Conservation (phyloP, 129 eudicot species). For the Apium graveolens region DNA sequence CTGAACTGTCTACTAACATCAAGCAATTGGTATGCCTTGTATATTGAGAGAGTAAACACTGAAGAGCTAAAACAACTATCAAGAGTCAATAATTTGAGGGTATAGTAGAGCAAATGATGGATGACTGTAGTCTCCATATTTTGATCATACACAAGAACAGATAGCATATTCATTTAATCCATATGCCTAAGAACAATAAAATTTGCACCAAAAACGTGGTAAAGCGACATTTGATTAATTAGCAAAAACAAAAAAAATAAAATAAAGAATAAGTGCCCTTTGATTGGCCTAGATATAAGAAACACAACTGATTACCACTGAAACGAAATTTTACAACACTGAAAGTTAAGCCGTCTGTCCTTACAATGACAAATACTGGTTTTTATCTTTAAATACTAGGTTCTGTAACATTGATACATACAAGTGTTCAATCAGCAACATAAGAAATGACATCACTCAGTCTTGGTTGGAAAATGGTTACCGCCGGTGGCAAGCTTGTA, state of each 20-base stretch:
- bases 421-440: background rate
- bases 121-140: background rate
- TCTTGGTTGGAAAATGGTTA: constrained; percentile 59
- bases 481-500: constrained; percentile 86
- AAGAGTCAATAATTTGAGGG: too few species aligned
- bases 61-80: too few species aligned
- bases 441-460: constrained; percentile 31
- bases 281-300: background rate
- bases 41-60: too few species aligned
- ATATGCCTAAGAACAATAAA: background rate
- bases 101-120: background rate
- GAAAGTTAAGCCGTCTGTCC: background rate
- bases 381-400: background rate
- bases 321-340: background rate
- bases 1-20: background rate
- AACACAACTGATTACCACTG: background rate
- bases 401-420: background rate
- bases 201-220: background rate
- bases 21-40: background rate
- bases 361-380: background rate
- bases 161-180: background rate
- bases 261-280: background rate
- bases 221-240: background rate
- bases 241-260: background rate
- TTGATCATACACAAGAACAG: background rate